Evolutionary conservation across 495 filamentous ascomycete genomes (phyloP), one percentile per base, ranked within the genome.

Genomic region (Aspergillus sparsus): DNA sequence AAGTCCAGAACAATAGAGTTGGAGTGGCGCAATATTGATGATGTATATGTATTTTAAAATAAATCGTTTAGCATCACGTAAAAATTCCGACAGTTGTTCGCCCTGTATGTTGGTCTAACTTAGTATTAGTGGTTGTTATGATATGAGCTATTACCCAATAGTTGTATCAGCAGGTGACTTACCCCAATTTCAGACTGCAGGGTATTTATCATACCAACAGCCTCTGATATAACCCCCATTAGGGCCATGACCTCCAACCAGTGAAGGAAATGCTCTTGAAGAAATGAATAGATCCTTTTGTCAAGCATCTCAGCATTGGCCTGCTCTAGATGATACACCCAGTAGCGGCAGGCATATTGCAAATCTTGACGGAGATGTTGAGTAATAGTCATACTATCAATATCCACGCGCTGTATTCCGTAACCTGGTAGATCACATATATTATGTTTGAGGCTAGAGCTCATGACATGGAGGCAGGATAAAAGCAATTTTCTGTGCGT

Each of bases 221-320:
- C 56, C 33, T 72, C 69, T 7, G 68, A 69, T 21, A 71, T 46
- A 36, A 37, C 33, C 8, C 72, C 69, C 11, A 80, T 8, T 9
- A 81, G 58, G 59, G 69, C 64, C 55, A 80, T 63, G 31, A 64
- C 74, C 63, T 82, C 75, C n/a, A 82, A 39, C 77, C 72, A 79
- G 62, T 74, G 69, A 41, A 84, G 74, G 44, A 83, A 71, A 67
- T 82, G 72, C 53, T 64, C 42, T 54, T 64, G 36, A n/a, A 82
- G 62, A 47, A 82, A 82, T 7, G 13, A 18, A 46, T 73, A 50
- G 21, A 74, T 58, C 63, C 12, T 56, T 53, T 53, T 27, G 21
- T 27, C 21, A 27, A 3, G 1, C 21, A 61, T 62, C 39, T 62
- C 52, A 51, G 74, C 66, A 47, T 53, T 36, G 34, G 75, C 15